Base-by-base conservation (phyloP, 441 rosid genomes). In the Pelargonium myrrhifolium region DNA sequence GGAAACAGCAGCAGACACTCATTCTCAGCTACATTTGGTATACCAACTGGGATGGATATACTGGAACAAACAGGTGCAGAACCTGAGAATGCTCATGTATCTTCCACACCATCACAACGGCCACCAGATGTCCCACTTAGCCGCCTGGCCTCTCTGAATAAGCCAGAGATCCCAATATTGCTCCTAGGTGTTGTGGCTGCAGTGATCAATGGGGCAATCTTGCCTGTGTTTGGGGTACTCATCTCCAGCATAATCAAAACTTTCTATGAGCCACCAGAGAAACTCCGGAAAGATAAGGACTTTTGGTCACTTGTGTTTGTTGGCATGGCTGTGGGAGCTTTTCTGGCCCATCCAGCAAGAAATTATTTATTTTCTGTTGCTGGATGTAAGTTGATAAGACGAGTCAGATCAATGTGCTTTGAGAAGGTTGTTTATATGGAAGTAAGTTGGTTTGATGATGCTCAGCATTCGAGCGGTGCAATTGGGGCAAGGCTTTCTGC, bases 371-470 rank as follows among this genome's bases (percentile, higher is more conserved):
- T 92, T 69, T 69, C 87, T 0, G 67, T 90, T 11, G 98, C 92
- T 4, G 93, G 96, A 4, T 66, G 80, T 55, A 86, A 77, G 65
- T 28, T 92, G 58, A 84, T 92, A 70, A 78, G 78, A 61, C 75
- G 97, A 59, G 76, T 88, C 35, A 74, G 92, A 62, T 56, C 82
- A 2, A 79, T 81, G 75, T 87, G 97, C 75, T 89, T 92, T 45
- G 86, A 92, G 87, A 92, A 85, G 77, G 88, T 87, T 37, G 86
- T 92, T 67, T 78, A 55, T 43, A 89, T 83, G 96, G 96, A 92
- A 68, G 76, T 89, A 68, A 80, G 89, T 40, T 92, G 96, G 98
- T 88, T 89, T 39, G 93, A 92, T 65, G 83, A 83, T 45, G 74
- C 88, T 53, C 80, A 84, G 58, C 81, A 92, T 75, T 89, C 96